These are phyloP conservation scores for Chrysoporthe cubensis DNA, from an alignment of 2,329 filamentous ascomycete genomes.

Conservation along the genomic window DNA sequence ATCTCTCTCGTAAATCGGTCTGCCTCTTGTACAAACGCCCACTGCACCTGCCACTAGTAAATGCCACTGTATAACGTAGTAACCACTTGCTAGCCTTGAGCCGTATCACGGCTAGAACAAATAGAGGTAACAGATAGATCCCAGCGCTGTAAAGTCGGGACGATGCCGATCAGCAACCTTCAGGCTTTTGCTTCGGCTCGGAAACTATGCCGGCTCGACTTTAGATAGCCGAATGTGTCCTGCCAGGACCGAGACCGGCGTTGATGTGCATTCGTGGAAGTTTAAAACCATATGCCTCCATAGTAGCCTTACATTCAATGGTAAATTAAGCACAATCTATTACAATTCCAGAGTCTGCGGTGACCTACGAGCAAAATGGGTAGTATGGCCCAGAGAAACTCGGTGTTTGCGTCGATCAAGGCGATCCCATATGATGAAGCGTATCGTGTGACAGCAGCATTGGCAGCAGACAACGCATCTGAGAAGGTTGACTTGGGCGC, in stretches of 20 bases:
- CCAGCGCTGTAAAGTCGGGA: not conserved
- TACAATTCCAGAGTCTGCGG: not conserved
- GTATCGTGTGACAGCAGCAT: conserved; percentile 24
- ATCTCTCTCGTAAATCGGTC: not conserved
- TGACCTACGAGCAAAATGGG: conserved; percentile 1
- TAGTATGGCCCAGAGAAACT: not conserved
- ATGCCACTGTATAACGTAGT: not conserved
- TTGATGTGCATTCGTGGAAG: not conserved
- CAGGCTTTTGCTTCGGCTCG: not conserved
- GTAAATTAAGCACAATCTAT: not conserved
- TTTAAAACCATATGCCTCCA: not conserved
- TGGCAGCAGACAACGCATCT: conserved; percentile 29
- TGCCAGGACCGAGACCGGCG: not conserved
- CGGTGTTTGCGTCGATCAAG: conserved; percentile 18
- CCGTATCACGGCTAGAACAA: not conserved
- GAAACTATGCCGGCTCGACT: not conserved
- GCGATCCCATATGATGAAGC: conserved; percentile 20
- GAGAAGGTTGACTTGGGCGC: conserved; percentile 44
- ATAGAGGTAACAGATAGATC: not conserved
- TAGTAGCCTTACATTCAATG: not conserved
- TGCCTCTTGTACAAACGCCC: not conserved
- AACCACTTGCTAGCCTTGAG: not conserved
- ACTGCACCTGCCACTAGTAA: not conserved
- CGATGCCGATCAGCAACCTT: not conserved
- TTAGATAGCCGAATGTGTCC: not conserved